phyloP scores from a whole-genome alignment of 768 basidiomycete species.

The Galerina marginata region DNA sequence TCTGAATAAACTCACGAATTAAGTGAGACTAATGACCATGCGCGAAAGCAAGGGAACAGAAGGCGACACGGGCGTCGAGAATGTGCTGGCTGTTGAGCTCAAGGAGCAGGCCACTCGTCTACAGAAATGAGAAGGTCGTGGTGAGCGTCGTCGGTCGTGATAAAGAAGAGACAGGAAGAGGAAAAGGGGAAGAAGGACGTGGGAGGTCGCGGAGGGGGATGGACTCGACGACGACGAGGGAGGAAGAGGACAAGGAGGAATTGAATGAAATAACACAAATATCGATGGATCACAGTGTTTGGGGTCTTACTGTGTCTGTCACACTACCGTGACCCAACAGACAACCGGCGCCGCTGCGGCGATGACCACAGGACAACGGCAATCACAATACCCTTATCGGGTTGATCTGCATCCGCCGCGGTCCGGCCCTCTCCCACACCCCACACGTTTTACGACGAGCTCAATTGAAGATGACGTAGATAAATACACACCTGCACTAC shows the following conservation, averaged over 20 bases:
- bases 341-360: conserved; percentile 35
- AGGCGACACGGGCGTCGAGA: conserved; percentile 20
- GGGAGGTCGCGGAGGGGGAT: conserved; percentile 40
- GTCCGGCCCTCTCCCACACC: conserved; percentile 28
- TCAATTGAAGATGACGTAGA: conserved; percentile 32
- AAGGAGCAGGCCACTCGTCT: conserved; percentile 29
- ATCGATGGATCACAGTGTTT: conserved; percentile 28
- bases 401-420: conserved; percentile 30
- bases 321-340: conserved; percentile 8
- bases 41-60: conserved; percentile 22
- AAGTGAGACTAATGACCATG: conserved; percentile 18
- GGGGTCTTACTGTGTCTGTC: conserved; percentile 20
- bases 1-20: conserved; percentile 20
- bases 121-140: conserved; percentile 36
- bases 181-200: conserved; percentile 28
- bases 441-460: conserved; percentile 49
- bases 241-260: conserved; percentile 34
- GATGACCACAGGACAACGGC: conserved; percentile 16
- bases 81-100: conserved; percentile 15
- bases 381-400: conserved; percentile 25
- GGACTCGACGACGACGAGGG: conserved; percentile 46
- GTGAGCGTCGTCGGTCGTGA: conserved; percentile 52
- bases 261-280: conserved; percentile 32
- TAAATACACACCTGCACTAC: conserved; percentile 14
- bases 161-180: conserved; percentile 32